Base-by-base conservation (phyloP, 805 yeast genomes). In the Candida schatavii region DNA sequence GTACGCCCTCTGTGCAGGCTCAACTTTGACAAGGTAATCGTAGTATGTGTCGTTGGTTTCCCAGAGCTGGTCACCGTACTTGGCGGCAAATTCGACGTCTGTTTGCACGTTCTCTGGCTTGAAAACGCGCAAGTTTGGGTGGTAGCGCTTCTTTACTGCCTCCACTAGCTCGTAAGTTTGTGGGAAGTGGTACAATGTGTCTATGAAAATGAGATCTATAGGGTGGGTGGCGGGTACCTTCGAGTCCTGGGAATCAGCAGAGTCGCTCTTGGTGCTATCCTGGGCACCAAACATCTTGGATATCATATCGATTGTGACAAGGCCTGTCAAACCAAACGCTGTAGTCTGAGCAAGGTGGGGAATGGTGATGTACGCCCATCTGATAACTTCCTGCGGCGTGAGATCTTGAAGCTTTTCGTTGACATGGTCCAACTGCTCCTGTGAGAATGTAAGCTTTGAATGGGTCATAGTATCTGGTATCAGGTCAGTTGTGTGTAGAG, bases 101-200 rank as follows among this genome's bases (percentile, higher is more conserved):
- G 74, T 64, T 1, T 58, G 55, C 30, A 76, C 77, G 23, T 72
- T 84, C 23, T 61, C 52, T 0, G 98, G 97, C 49, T 74, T 75
- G 64, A 72, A 88, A 2, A 86, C 68, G 50, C 87, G 83, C 19
- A 90, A 61, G 21, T 69, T 70, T 2, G 80, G 75, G 21, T 49
- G 40, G 59, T 91, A 91, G 45, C 70, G 75, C 13, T 54, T 48
- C 52, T 77, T 67, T 31, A 91, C 75, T 10, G 65, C 69, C 2
- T 77, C 72, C 3, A 90, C 83, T 30, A 91, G 72, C 3, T 83
- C 88, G 33, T 83, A 66, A 1, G 98, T 91, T 61, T 91, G 98
- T n/a, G 91, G 89, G 72, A 91, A 91, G 62, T 91, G 97, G 56
- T 90, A 87, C 47, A 91, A 68, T 0, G 98, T 91, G 59, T 91